phyloP scores from a whole-genome alignment of 1,284 basidiomycete species.

The Sphaerobolus stellatus region DNA sequence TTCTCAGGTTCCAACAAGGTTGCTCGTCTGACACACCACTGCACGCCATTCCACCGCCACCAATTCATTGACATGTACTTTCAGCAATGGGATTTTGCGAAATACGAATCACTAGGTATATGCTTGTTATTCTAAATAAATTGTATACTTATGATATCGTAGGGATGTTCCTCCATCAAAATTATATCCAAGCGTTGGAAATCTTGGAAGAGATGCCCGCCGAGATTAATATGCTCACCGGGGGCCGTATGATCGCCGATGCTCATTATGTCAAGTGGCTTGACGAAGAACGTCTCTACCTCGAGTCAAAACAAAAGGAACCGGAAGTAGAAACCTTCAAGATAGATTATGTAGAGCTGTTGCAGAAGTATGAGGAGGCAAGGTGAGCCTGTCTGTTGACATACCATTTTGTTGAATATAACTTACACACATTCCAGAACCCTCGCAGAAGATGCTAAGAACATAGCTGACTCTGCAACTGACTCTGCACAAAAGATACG shows the following conservation, averaged over 20 bases:
- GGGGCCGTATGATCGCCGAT: background rate
- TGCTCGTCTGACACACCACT: no score
- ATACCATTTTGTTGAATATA: background rate
- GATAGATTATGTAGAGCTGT: slow-evolving; percentile 22
- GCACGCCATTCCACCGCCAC: no score
- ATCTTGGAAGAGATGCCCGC: no score
- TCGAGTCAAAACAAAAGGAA: slow-evolving; percentile 17
- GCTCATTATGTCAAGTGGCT: slow-evolving; percentile 10
- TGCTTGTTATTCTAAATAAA: no score
- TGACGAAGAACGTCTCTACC: slow-evolving; percentile 6
- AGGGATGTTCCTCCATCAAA: no score
- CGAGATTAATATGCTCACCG: no score
- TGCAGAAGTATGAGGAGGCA: slow-evolving; percentile 13
- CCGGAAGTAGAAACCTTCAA: slow-evolving; percentile 10
- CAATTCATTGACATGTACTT: no score
- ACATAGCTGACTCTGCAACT: background rate
- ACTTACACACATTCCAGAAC: background rate
- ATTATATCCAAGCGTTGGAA: no score
- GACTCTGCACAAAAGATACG: background rate
- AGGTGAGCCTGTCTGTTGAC: slow-evolving; percentile 17
- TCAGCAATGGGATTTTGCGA: no score
- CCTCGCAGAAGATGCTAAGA: background rate
- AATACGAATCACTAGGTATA: no score
- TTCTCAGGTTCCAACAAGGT: no score
- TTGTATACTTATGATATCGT: no score